phyloP scores from a whole-genome alignment of 352 stramenopile genomes.

The Phytopythium chamaehyphon region DNA sequence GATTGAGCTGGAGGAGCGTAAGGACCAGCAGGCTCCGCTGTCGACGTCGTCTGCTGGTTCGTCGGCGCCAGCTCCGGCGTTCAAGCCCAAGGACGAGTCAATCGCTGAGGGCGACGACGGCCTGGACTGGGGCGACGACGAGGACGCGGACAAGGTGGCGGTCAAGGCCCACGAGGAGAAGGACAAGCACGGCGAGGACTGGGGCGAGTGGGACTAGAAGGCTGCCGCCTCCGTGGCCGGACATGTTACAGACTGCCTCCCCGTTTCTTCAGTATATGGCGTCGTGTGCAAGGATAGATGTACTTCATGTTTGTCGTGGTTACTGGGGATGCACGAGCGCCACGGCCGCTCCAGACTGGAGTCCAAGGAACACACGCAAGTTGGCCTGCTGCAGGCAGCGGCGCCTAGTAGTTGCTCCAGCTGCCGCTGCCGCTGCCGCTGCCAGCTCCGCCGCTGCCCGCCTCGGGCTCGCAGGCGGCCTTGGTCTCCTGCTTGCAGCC shows the following conservation, averaged over 20 bases:
- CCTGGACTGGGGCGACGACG: conserved; percentile 65
- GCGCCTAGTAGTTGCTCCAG: not conserved
- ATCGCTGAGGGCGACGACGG: conserved; percentile 34
- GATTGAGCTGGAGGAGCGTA: conserved; percentile 62
- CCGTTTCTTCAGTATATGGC: not conserved
- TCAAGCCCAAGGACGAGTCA: conserved; percentile 22
- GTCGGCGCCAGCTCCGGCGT: conserved; percentile 11
- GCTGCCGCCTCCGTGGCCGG: not conserved
- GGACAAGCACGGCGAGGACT: conserved; percentile 52
- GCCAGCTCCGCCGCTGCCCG: not conserved
- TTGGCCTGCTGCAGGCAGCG: too few relatives aligned
- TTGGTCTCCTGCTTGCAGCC: not conserved
- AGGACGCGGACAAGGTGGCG: conserved; percentile 20
- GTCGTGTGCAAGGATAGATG: conserved; percentile 2
- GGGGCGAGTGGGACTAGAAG: conserved; percentile 65
- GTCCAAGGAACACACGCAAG: too few relatives aligned
- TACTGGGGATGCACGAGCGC: too few relatives aligned
- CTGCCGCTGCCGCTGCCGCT: not conserved
- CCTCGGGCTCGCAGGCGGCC: not conserved
- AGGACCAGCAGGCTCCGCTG: conserved; percentile 30
- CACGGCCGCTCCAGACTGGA: too few relatives aligned
- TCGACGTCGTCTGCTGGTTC: conserved; percentile 46
- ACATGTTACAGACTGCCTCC: not conserved
- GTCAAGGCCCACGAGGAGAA: conserved; percentile 20
- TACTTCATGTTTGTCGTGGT: not conserved